phyloP scores from a whole-genome alignment of 495 filamentous ascomycete genomes.

The Astrothelium macrocarpum region DNA sequence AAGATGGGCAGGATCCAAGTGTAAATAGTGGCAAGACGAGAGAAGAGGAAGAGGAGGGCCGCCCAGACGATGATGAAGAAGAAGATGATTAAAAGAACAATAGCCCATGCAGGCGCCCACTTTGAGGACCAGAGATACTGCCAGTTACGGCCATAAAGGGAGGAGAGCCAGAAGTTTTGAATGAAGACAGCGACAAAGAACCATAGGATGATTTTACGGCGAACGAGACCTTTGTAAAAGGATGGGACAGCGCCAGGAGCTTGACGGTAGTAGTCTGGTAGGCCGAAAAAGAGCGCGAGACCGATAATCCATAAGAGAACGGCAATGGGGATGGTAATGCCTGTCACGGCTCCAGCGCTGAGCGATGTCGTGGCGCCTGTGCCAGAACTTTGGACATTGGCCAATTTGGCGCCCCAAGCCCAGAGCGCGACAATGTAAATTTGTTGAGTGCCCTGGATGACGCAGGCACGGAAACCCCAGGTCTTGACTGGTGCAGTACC shows the following conservation, averaged over 20 bases:
- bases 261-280: slow-evolving; percentile 59
- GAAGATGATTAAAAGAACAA: slow-evolving; percentile 42
- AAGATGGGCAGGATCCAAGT: slow-evolving; percentile 59
- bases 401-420: slow-evolving; percentile 47
- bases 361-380: slow-evolving; percentile 15
- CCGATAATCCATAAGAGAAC: slow-evolving; percentile 44
- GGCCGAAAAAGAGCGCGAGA: slow-evolving; percentile 43
- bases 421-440: slow-evolving; percentile 55
- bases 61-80: slow-evolving; percentile 55
- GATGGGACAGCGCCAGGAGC: slow-evolving; percentile 56
- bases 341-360: slow-evolving; percentile 34
- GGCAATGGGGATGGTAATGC: slow-evolving; percentile 42
- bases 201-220: slow-evolving; percentile 52
- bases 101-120: slow-evolving; percentile 43
- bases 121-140: slow-evolving; percentile 47
- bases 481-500: slow-evolving; percentile 49
- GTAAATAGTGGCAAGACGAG: slow-evolving; percentile 43
- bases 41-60: slow-evolving; percentile 39
- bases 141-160: slow-evolving; percentile 56
- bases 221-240: slow-evolving; percentile 46
- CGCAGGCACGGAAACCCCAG: slow-evolving; percentile 56
- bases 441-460: slow-evolving; percentile 55
- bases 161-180: slow-evolving; percentile 58
- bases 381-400: neutral
- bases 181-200: slow-evolving; percentile 53